Evolutionary conservation across 1,139 yeast genomes (phyloP), one percentile per base, ranked within the genome.

Genomic region (Oligophagozyma castellii): DNA sequence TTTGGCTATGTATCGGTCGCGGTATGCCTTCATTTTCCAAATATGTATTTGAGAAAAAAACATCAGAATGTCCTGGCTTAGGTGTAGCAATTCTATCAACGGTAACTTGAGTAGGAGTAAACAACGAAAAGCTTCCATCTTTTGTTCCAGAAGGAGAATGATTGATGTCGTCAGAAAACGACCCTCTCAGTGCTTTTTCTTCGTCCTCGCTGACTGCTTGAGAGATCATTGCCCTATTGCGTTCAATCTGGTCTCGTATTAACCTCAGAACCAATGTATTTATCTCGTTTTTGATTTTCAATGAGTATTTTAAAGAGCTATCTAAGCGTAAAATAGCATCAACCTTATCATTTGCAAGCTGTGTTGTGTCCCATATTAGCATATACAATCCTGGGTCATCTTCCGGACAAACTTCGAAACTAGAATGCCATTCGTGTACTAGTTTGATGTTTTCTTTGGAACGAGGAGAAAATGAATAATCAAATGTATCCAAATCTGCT

Each of bases 201-300:
- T 14, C n/a, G n/a, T n/a, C n/a, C n/a, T n/a, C n/a, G n/a, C n/a
- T n/a, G n/a, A n/a, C n/a, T n/a, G n/a, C n/a, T 19, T 32, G 34
- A 3, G 34, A 22, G 11, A 31, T 21, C 67, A 70, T 45, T 55
- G 41, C 24, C 22, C 35, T 38, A 26, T 50, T 48, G 25, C 46
- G 67, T 15, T 56, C 55, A 8, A 81, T 67, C 0, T 93, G 76
- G 24, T 71, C 72, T 14, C 67, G 61, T 3, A 89, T 81, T 0
- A 80, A 64, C 24, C 61, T 56, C 22, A 80, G 56, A 2, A 86
- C 93, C 45, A 74, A 60, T 12, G 55, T 63, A 46, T 86, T 94
- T 5, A 86, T 83, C 51, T 89, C 95, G 26, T 66, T 68, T 36
- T 83, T 79, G 27, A 89, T 71, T 42, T 74, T 74, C 38, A 78